phyloP scores from a whole-genome alignment of 1,284 basidiomycete species.

The Cyathus olla region DNA sequence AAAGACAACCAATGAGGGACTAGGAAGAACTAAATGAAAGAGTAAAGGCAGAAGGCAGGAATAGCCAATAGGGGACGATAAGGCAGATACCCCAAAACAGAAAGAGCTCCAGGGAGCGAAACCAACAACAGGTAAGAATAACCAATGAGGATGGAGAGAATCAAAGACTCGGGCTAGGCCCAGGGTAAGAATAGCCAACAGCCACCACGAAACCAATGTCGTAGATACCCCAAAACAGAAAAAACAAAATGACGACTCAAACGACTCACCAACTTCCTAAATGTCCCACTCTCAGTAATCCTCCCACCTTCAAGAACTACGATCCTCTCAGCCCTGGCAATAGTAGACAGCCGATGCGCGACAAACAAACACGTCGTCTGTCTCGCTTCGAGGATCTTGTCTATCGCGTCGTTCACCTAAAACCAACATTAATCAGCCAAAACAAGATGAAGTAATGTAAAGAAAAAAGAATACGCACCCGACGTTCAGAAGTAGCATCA shows the following conservation, averaged over 20 bases:
- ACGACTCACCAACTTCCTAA: conserved; percentile 77
- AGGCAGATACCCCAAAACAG: too few species aligned
- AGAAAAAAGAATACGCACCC: conserved; percentile 48
- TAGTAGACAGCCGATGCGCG: conserved; percentile 88
- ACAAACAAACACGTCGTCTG: conserved; percentile 91
- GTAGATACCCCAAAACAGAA: background rate
- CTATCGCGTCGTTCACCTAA: conserved; percentile 91
- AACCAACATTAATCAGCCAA: conserved; percentile 2
- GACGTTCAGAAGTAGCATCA: conserved; percentile 90
- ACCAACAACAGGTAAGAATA: too few species aligned
- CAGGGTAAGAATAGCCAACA: too few species aligned
- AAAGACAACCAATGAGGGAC: too few species aligned
- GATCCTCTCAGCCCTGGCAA: conserved; percentile 87
- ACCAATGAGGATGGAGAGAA: too few species aligned
- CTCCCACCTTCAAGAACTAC: conserved; percentile 90
- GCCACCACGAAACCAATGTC: background rate
- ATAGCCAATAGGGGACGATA: too few species aligned
- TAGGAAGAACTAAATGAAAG: too few species aligned
- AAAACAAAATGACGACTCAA: conserved; percentile 11
- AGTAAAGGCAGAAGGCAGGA: too few species aligned
- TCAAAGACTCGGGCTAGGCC: too few species aligned
- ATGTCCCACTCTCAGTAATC: conserved; percentile 88
- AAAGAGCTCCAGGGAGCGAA: too few species aligned
- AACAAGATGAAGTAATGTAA: background rate
- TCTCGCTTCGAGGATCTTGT: conserved; percentile 82